Conservation (phyloP, 2,329 filamentous ascomycete genomes). For the Trichoderma breve region DNA sequence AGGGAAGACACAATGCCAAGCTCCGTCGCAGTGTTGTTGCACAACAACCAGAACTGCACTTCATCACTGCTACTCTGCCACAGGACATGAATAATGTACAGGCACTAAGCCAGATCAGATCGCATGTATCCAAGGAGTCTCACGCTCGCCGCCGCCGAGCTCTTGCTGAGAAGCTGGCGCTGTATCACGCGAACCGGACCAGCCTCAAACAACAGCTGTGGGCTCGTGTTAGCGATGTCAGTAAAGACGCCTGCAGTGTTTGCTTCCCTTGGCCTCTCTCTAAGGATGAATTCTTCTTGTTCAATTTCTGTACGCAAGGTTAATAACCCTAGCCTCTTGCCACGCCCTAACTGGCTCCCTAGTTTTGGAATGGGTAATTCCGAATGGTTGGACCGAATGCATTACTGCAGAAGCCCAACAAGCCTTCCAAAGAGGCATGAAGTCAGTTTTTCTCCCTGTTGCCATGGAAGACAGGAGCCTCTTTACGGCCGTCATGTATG, state of each 20-base stretch:
- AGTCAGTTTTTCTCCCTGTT: background rate
- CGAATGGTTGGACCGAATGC: background rate
- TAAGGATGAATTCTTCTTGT: background rate
- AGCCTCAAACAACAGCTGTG: background rate
- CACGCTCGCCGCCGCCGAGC: background rate
- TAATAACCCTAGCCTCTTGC: background rate
- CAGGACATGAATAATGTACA: background rate
- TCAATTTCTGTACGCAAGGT: background rate
- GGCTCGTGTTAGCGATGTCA: background rate
- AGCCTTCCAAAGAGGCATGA: background rate
- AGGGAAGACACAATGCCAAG: background rate
- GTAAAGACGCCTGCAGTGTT: background rate
- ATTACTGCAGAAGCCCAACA: background rate
- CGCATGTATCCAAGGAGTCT: background rate
- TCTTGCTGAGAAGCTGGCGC: background rate
- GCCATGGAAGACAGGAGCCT: background rate
- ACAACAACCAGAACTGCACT: background rate
- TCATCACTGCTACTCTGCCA: background rate
- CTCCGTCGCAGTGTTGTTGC: background rate
- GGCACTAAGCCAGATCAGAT: background rate
- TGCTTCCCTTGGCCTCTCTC: background rate
- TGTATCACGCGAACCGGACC: background rate
- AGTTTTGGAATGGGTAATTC: constrained; percentile 2
- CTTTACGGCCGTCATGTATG: background rate
- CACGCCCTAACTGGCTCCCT: background rate